Percentiles rank a stretch among this genome's conserved stretches.
Conservation (phyloP, 116 monocot species). For the Trichopus zeylanicus region DNA sequence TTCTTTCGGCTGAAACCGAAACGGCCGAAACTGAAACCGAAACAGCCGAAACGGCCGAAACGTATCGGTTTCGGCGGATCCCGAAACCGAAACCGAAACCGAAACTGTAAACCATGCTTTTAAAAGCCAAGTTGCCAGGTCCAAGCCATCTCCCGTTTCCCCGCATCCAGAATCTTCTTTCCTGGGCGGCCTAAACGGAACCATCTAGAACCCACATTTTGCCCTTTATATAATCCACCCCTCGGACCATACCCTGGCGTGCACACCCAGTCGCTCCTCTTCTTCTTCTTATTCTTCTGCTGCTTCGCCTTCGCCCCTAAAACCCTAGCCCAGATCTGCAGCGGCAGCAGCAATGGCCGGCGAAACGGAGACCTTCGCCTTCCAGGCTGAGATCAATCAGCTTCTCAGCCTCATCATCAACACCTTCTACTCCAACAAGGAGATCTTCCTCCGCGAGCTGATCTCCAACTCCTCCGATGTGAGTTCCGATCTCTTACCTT, state of each 20-base stretch:
- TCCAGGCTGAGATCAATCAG: constrained; percentile 52
- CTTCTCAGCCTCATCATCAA: constrained; percentile 36
- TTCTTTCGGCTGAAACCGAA: too few relatives aligned
- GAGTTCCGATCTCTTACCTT: constrained; percentile 5
- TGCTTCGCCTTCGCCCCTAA: neutral
- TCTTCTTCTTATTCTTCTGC: neutral
- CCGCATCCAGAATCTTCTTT: constrained; percentile 1
- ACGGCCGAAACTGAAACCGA: too few relatives aligned
- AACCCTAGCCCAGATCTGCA: neutral
- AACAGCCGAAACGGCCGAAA: too few relatives aligned
- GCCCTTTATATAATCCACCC: neutral
- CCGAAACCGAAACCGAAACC: too few relatives aligned
- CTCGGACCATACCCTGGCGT: constrained; percentile 15
- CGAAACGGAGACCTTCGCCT: constrained; percentile 39
- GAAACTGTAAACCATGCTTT: too few relatives aligned
- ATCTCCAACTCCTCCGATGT: constrained; percentile 47
- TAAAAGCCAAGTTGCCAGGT: too few relatives aligned
- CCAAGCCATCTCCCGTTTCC: too few relatives aligned
- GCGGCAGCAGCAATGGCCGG: constrained; percentile 4
- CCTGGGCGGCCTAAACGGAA: neutral
- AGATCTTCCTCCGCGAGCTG: constrained; percentile 43
- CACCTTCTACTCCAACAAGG: constrained; percentile 51
- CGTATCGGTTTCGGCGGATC: too few relatives aligned
- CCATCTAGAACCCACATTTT: neutral
- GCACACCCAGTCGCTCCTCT: neutral